Percentiles rank a stretch among this genome's conserved stretches.
Evolutionary conservation across 1,139 yeast genomes (phyloP).

Genomic region (Blastobotrys capitulatus): DNA sequence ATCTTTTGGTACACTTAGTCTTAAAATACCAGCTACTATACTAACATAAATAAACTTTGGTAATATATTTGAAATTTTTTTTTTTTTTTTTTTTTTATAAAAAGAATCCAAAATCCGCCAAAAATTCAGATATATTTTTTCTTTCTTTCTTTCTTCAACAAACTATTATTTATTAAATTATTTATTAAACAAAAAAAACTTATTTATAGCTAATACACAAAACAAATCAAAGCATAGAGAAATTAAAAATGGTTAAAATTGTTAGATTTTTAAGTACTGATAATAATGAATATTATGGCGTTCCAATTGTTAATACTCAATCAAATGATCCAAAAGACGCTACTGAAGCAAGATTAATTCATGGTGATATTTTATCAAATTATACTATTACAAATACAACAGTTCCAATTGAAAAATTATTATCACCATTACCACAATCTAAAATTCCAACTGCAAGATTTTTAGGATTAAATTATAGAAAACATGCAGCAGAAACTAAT

Average conservation of each 20-base stretch:
- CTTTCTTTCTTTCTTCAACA: too few relatives aligned
- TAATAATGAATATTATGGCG: constrained; percentile 40
- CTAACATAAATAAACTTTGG: too few relatives aligned
- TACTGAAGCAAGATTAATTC: constrained; percentile 20
- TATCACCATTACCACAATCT: constrained; percentile 38
- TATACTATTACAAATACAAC: constrained; percentile 37
- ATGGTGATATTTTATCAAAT: constrained; percentile 40
- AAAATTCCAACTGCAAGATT: constrained; percentile 38
- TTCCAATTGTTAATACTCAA: constrained; percentile 36
- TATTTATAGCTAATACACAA: not conserved
- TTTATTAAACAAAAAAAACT: not conserved
- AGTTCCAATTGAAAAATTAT: constrained; percentile 32
- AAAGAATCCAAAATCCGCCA: too few relatives aligned
- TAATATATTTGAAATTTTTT: too few relatives aligned
- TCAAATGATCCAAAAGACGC: constrained; percentile 32
- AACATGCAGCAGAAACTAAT: constrained; percentile 28
- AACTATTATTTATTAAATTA: not conserved
- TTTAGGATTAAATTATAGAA: constrained; percentile 33
- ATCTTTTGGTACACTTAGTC: too few relatives aligned
- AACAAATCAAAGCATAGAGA: too few relatives aligned
- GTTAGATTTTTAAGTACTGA: constrained; percentile 40
- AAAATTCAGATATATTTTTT: too few relatives aligned
- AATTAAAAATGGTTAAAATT: constrained; percentile 21
- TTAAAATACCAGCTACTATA: too few relatives aligned
- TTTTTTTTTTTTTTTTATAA: too few relatives aligned